phyloP scores from a whole-genome alignment of 2,329 filamentous ascomycete genomes.

The Colletotrichum destructivum region DNA sequence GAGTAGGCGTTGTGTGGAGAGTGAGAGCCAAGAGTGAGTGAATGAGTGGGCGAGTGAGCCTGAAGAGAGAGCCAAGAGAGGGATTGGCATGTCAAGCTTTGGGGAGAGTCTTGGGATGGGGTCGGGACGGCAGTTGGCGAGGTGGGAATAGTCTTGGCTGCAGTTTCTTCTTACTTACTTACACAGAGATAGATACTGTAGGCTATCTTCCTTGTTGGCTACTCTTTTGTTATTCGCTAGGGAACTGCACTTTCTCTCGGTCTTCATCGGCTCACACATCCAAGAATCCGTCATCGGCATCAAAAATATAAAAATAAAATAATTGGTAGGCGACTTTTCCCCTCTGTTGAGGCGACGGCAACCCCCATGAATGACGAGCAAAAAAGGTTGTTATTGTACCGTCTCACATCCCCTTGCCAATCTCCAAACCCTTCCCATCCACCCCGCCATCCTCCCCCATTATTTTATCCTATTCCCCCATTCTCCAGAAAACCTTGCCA shows the following conservation, averaged over 20 bases:
- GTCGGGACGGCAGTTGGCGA: conserved; percentile 5
- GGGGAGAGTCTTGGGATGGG: background rate
- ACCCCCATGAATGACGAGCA: too few relatives aligned
- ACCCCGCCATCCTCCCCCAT: conserved; percentile 20
- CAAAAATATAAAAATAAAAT: too few relatives aligned
- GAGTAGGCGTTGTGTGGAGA: background rate
- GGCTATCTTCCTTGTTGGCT: too few relatives aligned
- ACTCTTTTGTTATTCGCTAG: too few relatives aligned
- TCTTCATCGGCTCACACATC: too few relatives aligned
- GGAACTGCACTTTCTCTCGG: too few relatives aligned
- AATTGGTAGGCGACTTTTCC: too few relatives aligned
- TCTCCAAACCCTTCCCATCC: background rate
- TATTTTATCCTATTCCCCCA: conserved; percentile 11
- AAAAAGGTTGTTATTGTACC: background rate
- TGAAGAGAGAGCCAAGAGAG: background rate
- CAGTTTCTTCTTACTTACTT: background rate
- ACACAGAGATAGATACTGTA: too few relatives aligned
- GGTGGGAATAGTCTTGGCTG: conserved; percentile 3
- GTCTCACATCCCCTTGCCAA: background rate
- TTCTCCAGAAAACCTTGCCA: conserved; percentile 39
- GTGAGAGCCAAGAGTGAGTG: background rate
- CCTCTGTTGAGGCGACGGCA: too few relatives aligned
- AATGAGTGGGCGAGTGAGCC: background rate
- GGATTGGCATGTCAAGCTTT: background rate
- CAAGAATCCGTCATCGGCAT: too few relatives aligned